phyloP scores from a whole-genome alignment of 177 flowering plant genomes.

The Telopea speciosissima region DNA sequence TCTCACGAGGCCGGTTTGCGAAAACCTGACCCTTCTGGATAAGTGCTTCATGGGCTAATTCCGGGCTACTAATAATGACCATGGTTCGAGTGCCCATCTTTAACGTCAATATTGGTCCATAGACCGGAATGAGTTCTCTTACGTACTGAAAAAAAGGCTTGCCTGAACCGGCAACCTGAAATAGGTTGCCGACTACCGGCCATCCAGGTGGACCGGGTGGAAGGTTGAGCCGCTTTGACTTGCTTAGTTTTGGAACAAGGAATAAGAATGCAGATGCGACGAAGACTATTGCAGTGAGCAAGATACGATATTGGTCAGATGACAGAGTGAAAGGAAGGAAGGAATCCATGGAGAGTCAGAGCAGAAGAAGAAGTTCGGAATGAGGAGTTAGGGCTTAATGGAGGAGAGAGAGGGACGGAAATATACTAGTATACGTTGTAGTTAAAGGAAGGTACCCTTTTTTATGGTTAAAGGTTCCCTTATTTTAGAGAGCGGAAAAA shows the following conservation, averaged over 20 bases:
- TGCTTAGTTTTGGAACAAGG: slow-evolving; percentile 21
- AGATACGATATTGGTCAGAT: not conserved
- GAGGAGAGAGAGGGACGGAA: too few relatives aligned
- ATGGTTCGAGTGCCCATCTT: slow-evolving; percentile 71
- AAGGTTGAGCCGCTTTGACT: slow-evolving; percentile 28
- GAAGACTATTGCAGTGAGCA: slow-evolving; percentile 9
- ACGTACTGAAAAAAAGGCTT: slow-evolving; percentile 65
- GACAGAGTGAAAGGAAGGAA: not conserved
- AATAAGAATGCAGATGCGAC: slow-evolving; percentile 25
- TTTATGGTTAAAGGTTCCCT: too few relatives aligned
- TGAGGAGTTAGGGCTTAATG: too few relatives aligned
- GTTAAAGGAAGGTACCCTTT: too few relatives aligned
- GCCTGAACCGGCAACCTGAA: slow-evolving; percentile 73
- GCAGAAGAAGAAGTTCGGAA: not conserved
- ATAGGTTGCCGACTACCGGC: slow-evolving; percentile 91
- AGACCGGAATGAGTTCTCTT: slow-evolving; percentile 35
- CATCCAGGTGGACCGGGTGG: slow-evolving; percentile 96
- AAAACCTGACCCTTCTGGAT: slow-evolving; percentile 54
- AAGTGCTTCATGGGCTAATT: slow-evolving; percentile 65
- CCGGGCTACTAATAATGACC: slow-evolving; percentile 51
- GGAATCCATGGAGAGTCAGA: not conserved
- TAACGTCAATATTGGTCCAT: slow-evolving; percentile 80
- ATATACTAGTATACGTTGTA: too few relatives aligned
- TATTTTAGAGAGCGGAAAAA: too few relatives aligned
- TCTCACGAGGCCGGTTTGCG: slow-evolving; percentile 72